These are phyloP conservation scores for Goffeauzyma gilvescens DNA, from an alignment of 768 basidiomycete genomes.

Conservation along the genomic window DNA sequence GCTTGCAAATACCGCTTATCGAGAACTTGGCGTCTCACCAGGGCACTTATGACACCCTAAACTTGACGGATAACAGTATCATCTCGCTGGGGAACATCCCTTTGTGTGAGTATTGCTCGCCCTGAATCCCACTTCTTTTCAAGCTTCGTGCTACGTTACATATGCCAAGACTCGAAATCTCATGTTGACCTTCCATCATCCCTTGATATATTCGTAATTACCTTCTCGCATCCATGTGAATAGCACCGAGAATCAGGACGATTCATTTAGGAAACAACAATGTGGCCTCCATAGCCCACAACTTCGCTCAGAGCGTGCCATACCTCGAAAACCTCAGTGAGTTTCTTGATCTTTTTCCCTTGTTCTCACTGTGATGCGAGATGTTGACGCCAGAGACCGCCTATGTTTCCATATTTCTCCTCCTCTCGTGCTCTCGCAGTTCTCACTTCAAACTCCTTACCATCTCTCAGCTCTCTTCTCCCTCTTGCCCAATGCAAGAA, in stretches of 20 bases:
- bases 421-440: conserved; percentile 13
- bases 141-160: too few species aligned
- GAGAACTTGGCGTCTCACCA: conserved; percentile 32
- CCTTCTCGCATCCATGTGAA: too few species aligned
- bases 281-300: conserved; percentile 26
- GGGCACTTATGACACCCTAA: conserved; percentile 30
- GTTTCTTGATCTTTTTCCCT: conserved; percentile 4
- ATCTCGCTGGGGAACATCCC: conserved; percentile 30
- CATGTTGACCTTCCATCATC: too few species aligned
- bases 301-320: conserved; percentile 26
- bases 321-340: conserved; percentile 31
- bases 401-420: not conserved
- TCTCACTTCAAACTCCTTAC: conserved; percentile 28
- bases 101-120: conserved; percentile 16
- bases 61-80: conserved; percentile 31
- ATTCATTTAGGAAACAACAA: conserved; percentile 29
- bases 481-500: conserved; percentile 26
- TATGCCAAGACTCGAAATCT: too few species aligned
- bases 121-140: not conserved
- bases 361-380: not conserved
- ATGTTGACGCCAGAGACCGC: not conserved
- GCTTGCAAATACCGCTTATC: conserved; percentile 29
- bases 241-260: conserved; percentile 25
- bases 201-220: too few species aligned
- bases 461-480: conserved; percentile 27